phyloP scores from a whole-genome alignment of 768 basidiomycete genomes.

The Calvatia gigantea region DNA sequence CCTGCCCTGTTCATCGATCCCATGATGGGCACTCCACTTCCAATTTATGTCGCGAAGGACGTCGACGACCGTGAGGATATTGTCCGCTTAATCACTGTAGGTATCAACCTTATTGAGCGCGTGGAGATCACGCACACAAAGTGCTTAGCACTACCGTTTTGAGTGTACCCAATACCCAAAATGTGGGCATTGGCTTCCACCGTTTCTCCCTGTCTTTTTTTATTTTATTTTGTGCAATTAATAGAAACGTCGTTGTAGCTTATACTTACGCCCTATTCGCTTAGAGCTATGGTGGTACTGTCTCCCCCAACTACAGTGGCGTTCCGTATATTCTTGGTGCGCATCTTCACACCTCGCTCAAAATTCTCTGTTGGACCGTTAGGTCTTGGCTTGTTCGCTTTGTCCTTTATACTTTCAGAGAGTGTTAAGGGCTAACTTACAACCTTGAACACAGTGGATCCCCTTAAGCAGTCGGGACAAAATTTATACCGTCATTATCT shows the following conservation, averaged over 20 bases:
- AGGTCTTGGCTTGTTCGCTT: not conserved
- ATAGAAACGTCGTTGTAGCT: not conserved
- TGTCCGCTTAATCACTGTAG: slow-evolving; percentile 61
- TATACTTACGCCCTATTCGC: slow-evolving; percentile 7
- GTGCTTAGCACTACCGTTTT: too few species aligned
- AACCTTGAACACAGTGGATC: slow-evolving; percentile 54
- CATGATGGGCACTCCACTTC: slow-evolving; percentile 73
- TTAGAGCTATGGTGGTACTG: slow-evolving; percentile 75
- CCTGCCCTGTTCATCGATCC: slow-evolving; percentile 68
- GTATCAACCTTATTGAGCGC: slow-evolving; percentile 23
- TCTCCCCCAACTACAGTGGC: slow-evolving; percentile 73
- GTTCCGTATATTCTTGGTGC: slow-evolving; percentile 78
- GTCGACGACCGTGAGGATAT: slow-evolving; percentile 66
- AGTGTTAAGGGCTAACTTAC: not conserved
- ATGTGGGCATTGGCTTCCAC: too few species aligned
- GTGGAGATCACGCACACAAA: not conserved
- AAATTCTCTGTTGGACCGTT: not conserved
- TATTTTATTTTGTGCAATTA: not conserved
- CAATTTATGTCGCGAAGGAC: slow-evolving; percentile 79
- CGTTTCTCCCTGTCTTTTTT: not conserved
- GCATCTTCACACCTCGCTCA: slow-evolving; percentile 19
- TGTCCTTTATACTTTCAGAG: not conserved
- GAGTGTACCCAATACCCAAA: too few species aligned
- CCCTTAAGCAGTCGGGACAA: slow-evolving; percentile 75
- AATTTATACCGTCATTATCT: slow-evolving; percentile 78